Evolutionary conservation across 768 basidiomycete species (phyloP).

Genomic region (Termitomyces sp.): DNA sequence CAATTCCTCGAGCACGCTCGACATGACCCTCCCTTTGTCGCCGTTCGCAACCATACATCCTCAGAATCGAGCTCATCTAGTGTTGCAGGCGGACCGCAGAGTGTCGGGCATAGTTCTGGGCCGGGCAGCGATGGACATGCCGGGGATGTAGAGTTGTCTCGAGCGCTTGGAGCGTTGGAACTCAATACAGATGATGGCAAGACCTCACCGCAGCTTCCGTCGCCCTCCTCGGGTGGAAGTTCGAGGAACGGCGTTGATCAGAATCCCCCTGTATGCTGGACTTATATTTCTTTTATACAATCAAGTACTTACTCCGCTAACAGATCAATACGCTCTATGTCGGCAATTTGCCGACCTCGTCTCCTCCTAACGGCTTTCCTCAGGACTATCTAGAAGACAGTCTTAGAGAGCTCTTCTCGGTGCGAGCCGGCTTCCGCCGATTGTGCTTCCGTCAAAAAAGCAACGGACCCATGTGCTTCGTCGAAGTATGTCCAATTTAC

Average conservation of each 20-base stretch:
- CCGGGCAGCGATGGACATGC: constrained; percentile 11
- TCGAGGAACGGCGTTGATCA: constrained; percentile 65
- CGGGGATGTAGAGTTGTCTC: constrained; percentile 28
- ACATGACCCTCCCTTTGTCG: constrained; percentile 13
- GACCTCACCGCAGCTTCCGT: constrained; percentile 73
- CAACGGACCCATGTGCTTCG: constrained; percentile 99
- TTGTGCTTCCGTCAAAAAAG: constrained; percentile 94
- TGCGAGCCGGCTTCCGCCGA: constrained; percentile 82
- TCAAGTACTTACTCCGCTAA: constrained; percentile 8
- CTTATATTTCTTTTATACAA: not conserved
- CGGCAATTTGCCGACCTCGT: constrained; percentile 89
- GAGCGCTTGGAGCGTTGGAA: constrained; percentile 44
- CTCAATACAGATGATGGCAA: constrained; percentile 53
- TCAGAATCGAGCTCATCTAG: constrained; percentile 32
- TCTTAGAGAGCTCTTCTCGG: constrained; percentile 76
- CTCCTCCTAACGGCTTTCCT: constrained; percentile 66
- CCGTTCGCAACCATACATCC: constrained; percentile 10
- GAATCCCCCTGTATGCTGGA: constrained; percentile 76
- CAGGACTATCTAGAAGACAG: constrained; percentile 85
- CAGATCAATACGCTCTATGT: constrained; percentile 98
- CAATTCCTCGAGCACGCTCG: constrained; percentile 13
- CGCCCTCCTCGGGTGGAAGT: constrained; percentile 66
- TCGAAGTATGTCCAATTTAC: constrained; percentile 61
- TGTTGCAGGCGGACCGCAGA: constrained; percentile 22
- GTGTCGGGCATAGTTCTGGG: constrained; percentile 10